Conservation (phyloP, 2,329 filamentous ascomycete species). For the Nannizzia gypsea region DNA sequence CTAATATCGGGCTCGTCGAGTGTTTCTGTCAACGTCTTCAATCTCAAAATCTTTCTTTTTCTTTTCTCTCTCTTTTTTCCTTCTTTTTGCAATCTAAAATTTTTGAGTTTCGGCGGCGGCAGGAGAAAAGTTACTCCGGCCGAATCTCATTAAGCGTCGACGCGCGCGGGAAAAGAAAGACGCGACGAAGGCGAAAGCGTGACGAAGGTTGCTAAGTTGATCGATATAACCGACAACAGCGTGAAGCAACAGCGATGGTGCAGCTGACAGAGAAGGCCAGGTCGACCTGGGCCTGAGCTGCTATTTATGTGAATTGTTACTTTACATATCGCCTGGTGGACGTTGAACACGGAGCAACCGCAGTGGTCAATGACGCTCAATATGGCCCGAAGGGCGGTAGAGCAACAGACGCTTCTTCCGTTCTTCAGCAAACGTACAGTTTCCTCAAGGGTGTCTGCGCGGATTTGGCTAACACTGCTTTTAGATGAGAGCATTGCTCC, state of each 20-base stretch:
- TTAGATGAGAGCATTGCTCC: not conserved
- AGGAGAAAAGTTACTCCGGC: not conserved
- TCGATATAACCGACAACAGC: too few species aligned
- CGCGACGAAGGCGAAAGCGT: not conserved
- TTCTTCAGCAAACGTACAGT: slow-evolving; percentile 32
- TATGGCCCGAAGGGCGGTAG: slow-evolving; percentile 22
- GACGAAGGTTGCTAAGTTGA: too few species aligned
- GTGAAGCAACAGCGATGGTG: not conserved
- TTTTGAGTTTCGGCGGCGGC: not conserved
- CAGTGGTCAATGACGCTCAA: slow-evolving; percentile 2
- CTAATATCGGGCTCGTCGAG: not conserved
- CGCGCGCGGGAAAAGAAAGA: not conserved
- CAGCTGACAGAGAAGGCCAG: not conserved
- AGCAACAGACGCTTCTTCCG: slow-evolving; percentile 30
- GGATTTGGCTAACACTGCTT: not conserved
- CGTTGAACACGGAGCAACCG: not conserved
- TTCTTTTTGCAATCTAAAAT: slow-evolving; percentile 2
- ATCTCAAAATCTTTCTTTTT: not conserved
- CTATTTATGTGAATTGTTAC: not conserved
- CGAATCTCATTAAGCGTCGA: not conserved
- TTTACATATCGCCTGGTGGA: not conserved
- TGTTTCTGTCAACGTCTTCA: not conserved
- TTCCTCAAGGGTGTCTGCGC: not conserved
- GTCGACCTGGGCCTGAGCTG: not conserved
- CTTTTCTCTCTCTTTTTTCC: not conserved